phyloP scores from a whole-genome alignment of 768 basidiomycete species.

The Lactifluus hygrophoroides region DNA sequence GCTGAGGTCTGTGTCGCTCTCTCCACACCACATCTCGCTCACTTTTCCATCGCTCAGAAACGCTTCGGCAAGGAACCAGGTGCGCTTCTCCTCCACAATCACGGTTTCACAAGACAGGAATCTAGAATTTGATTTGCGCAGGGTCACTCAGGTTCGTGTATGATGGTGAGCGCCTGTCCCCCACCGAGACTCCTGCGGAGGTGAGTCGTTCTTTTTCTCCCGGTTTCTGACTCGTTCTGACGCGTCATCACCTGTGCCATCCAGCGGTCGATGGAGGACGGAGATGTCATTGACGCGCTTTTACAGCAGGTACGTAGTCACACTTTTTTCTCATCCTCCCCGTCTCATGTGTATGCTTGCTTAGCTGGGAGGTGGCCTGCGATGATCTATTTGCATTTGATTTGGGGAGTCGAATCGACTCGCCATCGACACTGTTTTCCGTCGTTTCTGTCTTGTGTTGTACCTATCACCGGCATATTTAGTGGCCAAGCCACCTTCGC shows the following conservation, averaged over 20 bases:
- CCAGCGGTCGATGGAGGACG: conserved; percentile 17
- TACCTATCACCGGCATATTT: conserved; percentile 8
- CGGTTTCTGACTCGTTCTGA: background rate
- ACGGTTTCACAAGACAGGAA: background rate
- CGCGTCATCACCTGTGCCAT: background rate
- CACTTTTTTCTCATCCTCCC: background rate
- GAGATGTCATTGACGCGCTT: conserved; percentile 18
- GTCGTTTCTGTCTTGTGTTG: conserved; percentile 1
- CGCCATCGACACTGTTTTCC: background rate
- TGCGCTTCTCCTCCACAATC: background rate
- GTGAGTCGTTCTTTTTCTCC: background rate
- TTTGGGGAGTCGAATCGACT: background rate
- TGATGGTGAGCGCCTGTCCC: conserved; percentile 15
- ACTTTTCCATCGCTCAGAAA: background rate
- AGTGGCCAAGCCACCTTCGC: background rate
- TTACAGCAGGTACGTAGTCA: conserved; percentile 12
- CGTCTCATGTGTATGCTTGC: background rate
- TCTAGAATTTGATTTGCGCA: background rate
- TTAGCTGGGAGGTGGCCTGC: conserved; percentile 7
- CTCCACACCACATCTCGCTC: background rate
- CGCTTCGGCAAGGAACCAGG: conserved; percentile 18
- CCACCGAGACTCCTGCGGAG: conserved; percentile 15
- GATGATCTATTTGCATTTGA: background rate
- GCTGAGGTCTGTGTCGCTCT: conserved; percentile 10
- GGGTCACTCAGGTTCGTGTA: conserved; percentile 17